Base-by-base conservation (phyloP, 2,329 filamentous ascomycete genomes). In the Hypoxylon sp. region DNA sequence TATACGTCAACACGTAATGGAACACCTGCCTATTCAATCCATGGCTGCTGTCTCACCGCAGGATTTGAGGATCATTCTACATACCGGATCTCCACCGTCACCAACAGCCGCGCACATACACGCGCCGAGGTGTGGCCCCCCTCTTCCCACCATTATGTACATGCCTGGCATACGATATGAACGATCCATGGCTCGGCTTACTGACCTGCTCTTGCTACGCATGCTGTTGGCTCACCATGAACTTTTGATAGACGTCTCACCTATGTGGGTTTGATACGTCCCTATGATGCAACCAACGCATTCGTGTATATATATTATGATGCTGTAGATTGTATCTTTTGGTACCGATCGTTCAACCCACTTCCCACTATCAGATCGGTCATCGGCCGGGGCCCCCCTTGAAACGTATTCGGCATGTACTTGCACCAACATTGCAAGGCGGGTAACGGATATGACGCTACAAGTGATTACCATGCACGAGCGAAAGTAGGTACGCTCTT, bases 51-150 rank as follows among this genome's bases (percentile, higher is more conserved):
- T 66, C 56, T 60, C 56, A 66, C 64, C 53, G 64, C 56, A 66
- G 64, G 64, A 64, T 66, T 66, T 52, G 47, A 58, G 53, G 13
- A 66, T 60, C 56, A 58, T 60, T 49, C 50, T 62, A 59, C 57
- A 62, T 61, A 4, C 61, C 44, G 15, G 46, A 60, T 58, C 52
- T 50, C 49, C 60, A 61, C 47, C 56, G 37, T 52, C 58, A 49
- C 52, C 39, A 56, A 46, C 55, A 41, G 59, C 63, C n/a, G 50
- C 47, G 48, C 59, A 44, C 30, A 53, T 22, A 3, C 44, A 32
- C 59, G 44, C 44, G 52, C 50, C 37, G 47, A 52, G 49, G 59
- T 43, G 48, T 48, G 34, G 32, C 55, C 30, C 37, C 53, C 22
- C 51, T 46, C 34, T 34, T 15, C 37, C 37, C 37, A 52, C 37